Evolutionary conservation across 2,329 filamentous ascomycete genomes (phyloP).

Genomic region (Aspergillus floridensis): DNA sequence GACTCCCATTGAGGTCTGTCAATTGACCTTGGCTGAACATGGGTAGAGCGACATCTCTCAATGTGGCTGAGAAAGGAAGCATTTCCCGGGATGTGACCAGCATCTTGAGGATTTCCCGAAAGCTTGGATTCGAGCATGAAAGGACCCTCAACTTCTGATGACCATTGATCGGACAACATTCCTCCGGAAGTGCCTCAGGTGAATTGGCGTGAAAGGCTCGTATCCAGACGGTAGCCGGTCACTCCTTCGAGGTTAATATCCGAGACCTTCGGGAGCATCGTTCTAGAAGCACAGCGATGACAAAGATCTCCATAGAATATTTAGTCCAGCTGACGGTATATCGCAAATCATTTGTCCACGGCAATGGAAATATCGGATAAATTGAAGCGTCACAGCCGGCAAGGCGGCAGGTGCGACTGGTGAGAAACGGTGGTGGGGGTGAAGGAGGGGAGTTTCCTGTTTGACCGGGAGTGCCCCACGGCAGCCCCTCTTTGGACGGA

Average conservation of each 20-base stretch:
- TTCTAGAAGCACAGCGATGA: not conserved
- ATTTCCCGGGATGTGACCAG: not conserved
- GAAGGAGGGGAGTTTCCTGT: not conserved
- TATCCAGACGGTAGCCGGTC: not conserved
- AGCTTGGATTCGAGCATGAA: not conserved
- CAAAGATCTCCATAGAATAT: not conserved
- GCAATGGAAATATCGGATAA: not conserved
- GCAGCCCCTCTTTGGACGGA: slow-evolving; percentile 21
- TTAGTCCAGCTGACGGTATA: not conserved
- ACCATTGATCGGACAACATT: not conserved
- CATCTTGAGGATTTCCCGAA: not conserved
- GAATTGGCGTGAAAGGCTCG: not conserved
- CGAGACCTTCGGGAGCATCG: not conserved
- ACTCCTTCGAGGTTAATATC: not conserved
- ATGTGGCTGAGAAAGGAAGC: not conserved
- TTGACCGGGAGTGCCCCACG: slow-evolving; percentile 10
- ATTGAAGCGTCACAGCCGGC: not conserved
- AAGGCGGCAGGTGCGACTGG: not conserved
- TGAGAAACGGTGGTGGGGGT: not conserved
- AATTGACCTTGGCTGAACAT: not conserved
- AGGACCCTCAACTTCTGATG: not conserved
- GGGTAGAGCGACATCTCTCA: not conserved
- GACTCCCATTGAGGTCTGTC: not conserved
- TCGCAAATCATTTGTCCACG: not conserved
- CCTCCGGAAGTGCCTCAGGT: not conserved